Base-by-base conservation (phyloP, 1,284 basidiomycete genomes). In the Mycosarcoma maydis region DNA sequence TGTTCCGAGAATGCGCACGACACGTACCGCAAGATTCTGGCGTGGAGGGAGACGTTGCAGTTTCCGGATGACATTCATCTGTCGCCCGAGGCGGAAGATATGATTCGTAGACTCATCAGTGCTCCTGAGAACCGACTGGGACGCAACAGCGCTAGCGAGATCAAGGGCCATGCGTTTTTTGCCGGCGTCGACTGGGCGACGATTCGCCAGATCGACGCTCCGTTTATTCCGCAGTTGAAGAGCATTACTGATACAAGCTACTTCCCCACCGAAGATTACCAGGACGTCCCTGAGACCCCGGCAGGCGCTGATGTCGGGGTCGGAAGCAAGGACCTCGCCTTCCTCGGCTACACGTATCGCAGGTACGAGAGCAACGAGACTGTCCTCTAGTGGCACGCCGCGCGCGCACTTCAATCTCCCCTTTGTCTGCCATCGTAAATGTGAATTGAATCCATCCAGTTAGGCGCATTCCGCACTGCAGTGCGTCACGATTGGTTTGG, bases 21-120 rank as follows among this genome's bases (percentile, higher is more conserved):
- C 80, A 98, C 95, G 20, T 98, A 98, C 85, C 90, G 94, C 83
- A 98, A 98, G 85, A 98, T 98, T 76, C 89, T 98, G 66, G 91
- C 95, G 56, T 98, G 94, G 95, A 87, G 88, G 43, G 76, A 93
- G 94, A 83, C 87, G 94, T 46, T 89, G 86, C 83, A 76, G 51
- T 95, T 98, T 85, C 96, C 96, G 0, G 94, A 98, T 77, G 95
- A 98, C 77, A 92, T 98, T 3, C 93, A 92, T 81, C 88, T 98
- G 53, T 92, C 90, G 52, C 87, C 89, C 54, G 95, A 98, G 84
- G 91, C 92, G 0, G 93, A 96, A 80, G 91, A 96, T 82, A 85
- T 98, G 76, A 90, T 98, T 78, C 85, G 90, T 78, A 86, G 90
- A 24, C 84, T 98, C 86, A 90, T 98, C 85, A 92, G 89, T 30